Percentiles rank a stretch among this genome's conserved stretches.
These are phyloP conservation scores for Hymenotorrendiella dingleyae DNA, from an alignment of 2,329 filamentous ascomycete genomes.

Conservation along the genomic window DNA sequence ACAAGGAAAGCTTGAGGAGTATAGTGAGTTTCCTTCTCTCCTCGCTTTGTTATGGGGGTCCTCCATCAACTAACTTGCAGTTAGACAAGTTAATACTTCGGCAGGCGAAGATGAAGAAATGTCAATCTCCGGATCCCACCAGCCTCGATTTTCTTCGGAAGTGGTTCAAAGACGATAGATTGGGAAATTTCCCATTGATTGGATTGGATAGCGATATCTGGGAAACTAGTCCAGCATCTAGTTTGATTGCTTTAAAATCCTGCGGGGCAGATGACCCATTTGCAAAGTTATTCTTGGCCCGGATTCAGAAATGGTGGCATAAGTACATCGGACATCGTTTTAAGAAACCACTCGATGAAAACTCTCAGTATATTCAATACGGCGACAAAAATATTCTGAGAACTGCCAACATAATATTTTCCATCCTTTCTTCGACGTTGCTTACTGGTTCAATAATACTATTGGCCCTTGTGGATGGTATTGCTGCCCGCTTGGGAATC, in stretches of 20 bases:
- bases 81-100: no score
- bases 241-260: neutral
- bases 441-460: neutral
- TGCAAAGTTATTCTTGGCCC: neutral
- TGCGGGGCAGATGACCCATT: neutral
- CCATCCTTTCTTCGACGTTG: neutral
- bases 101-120: no score
- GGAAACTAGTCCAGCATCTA: neutral
- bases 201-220: neutral
- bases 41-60: no score
- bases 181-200: neutral
- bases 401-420: neutral
- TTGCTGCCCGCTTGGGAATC: neutral
- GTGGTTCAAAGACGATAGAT: neutral
- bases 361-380: neutral
- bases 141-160: neutral
- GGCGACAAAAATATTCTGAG: neutral
- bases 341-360: neutral
- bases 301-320: neutral
- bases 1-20: neutral
- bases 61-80: no score
- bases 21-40: neutral
- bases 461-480: neutral
- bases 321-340: neutral
- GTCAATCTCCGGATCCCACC: no score